These are phyloP conservation scores for Misopates orontium DNA, from an alignment of 257 asterid genomes.

Conservation along the genomic window DNA sequence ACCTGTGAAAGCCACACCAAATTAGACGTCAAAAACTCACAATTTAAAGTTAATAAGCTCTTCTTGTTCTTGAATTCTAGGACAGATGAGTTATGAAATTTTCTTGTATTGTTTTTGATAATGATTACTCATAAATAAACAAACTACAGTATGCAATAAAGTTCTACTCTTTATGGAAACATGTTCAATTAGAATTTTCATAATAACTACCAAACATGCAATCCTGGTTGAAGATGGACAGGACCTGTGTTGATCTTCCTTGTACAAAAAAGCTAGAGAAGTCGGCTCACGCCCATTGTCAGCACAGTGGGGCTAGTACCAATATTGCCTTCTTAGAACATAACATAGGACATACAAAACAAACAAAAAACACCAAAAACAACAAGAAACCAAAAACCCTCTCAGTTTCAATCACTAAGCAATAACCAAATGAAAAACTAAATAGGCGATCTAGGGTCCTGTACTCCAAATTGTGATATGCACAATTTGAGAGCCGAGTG, in stretches of 20 bases:
- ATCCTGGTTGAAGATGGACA: constrained; percentile 96
- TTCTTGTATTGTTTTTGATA: constrained; percentile 2
- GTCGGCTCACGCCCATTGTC: constrained; percentile 99
- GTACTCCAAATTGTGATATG: constrained; percentile 40
- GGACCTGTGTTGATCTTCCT: constrained; percentile 91
- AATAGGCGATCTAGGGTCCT: constrained; percentile 47
- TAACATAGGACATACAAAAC: constrained; percentile 95
- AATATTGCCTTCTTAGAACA: constrained; percentile 97
- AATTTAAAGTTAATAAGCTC: constrained; percentile 23
- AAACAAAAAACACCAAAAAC: constrained; percentile 98
- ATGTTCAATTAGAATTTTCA: constrained; percentile 37
- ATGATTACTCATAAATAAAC: constrained; percentile 24
- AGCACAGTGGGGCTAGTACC: constrained; percentile 99
- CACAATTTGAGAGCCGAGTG: constrained; percentile 59
- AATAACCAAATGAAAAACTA: constrained; percentile 46
- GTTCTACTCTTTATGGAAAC: constrained; percentile 23
- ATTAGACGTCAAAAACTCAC: constrained; percentile 24
- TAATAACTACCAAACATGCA: constrained; percentile 69
- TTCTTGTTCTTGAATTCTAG: constrained; percentile 22
- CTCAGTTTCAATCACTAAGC: constrained; percentile 86
- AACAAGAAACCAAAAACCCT: constrained; percentile 89
- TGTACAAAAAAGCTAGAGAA: constrained; percentile 98
- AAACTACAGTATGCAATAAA: constrained; percentile 23
- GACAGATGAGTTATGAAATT: constrained; percentile 14
- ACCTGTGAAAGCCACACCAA: constrained; percentile 55